Conservation (phyloP, 768 basidiomycete species). For the Phlebiopsis gigantea region DNA sequence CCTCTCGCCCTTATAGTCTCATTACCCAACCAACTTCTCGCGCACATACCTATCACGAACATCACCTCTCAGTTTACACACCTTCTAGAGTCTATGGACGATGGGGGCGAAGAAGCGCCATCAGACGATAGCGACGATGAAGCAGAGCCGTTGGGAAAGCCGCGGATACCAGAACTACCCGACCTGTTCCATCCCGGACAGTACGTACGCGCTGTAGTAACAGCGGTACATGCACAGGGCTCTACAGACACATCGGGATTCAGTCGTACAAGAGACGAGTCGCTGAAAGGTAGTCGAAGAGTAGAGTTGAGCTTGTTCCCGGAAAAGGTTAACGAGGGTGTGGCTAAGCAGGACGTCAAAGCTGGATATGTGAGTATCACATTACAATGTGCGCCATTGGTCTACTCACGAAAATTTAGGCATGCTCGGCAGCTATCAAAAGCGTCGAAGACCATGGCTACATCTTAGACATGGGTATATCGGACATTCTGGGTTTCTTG, state of each 20-base stretch:
- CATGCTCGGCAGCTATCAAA: constrained; percentile 69
- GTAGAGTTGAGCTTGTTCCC: constrained; percentile 85
- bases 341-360: constrained; percentile 73
- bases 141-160: constrained; percentile 24
- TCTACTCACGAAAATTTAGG: constrained; percentile 39
- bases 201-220: constrained; percentile 77
- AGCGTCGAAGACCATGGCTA: constrained; percentile 95
- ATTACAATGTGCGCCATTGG: constrained; percentile 9
- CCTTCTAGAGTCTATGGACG: constrained; percentile 57
- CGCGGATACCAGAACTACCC: constrained; percentile 57
- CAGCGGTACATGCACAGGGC: constrained; percentile 63
- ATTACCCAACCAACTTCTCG: constrained; percentile 92
- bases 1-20: constrained; percentile 90
- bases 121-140: constrained; percentile 46
- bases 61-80: constrained; percentile 75
- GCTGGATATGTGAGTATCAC: constrained; percentile 61
- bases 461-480: constrained; percentile 77
- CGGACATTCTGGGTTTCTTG: constrained; percentile 79
- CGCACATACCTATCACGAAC: constrained; percentile 91
- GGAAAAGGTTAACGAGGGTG: constrained; percentile 75
- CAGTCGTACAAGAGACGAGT: constrained; percentile 61
- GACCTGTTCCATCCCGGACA: constrained; percentile 82
- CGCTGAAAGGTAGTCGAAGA: constrained; percentile 61
- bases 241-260: constrained; percentile 52
- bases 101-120: constrained; percentile 37